phyloP scores from a whole-genome alignment of 495 filamentous ascomycete genomes.

The Xylaria venustula region DNA sequence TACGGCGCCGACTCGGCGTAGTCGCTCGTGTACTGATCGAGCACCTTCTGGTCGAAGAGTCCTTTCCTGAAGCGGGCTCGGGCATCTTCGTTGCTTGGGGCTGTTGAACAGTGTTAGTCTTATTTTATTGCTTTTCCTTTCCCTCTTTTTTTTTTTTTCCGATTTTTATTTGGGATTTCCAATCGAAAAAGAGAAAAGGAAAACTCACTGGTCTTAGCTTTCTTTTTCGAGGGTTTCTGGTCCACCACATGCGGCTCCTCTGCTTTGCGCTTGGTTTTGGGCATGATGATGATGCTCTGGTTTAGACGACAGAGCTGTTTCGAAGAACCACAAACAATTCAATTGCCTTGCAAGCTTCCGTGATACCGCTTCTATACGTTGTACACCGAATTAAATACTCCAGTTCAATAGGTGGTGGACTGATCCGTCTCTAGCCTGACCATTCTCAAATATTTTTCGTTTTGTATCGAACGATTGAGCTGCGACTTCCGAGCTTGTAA shows the following conservation, averaged over 20 bases:
- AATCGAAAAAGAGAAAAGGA: background rate
- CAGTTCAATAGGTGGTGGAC: background rate
- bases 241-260: constrained; percentile 26
- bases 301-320: too few species aligned
- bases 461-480: constrained; percentile 9
- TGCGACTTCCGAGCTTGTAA: background rate
- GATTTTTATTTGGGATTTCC: too few species aligned
- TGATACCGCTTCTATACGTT: too few species aligned
- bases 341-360: too few species aligned
- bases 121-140: background rate
- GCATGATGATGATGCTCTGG: background rate
- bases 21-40: constrained; percentile 63
- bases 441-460: background rate
- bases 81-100: constrained; percentile 43
- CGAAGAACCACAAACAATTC: background rate
- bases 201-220: constrained; percentile 42
- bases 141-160: background rate
- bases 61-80: constrained; percentile 66
- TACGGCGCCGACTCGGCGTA: constrained; percentile 80
- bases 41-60: constrained; percentile 67
- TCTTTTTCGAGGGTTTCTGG: constrained; percentile 42
- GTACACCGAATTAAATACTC: too few species aligned
- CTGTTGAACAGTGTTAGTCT: constrained; percentile 28
- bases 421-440: background rate
- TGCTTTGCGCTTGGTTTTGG: constrained; percentile 51